Conservation (phyloP, 768 basidiomycete genomes). For the Tricholoma hemisulphureum region DNA sequence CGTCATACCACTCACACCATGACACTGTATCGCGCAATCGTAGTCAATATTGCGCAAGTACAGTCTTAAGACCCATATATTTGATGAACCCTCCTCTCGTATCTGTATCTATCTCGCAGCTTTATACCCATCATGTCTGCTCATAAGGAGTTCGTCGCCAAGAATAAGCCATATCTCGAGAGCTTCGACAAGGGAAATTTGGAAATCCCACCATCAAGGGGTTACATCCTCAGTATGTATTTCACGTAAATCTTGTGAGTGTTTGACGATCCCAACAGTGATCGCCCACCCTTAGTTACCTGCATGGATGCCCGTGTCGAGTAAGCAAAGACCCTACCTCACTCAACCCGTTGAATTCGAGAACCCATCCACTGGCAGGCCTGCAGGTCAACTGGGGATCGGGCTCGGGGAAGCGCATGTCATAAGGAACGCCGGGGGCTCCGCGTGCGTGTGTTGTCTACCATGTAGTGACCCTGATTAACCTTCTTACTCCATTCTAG, state of each 20-base stretch:
- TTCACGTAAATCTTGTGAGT: neutral
- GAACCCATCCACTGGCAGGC: slow-evolving; percentile 43
- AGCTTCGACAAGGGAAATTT: slow-evolving; percentile 43
- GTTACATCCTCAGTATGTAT: slow-evolving; percentile 29
- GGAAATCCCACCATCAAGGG: slow-evolving; percentile 35
- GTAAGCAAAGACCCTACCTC: slow-evolving; percentile 30
- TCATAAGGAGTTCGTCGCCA: slow-evolving; percentile 33
- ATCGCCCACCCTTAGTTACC: slow-evolving; percentile 40
- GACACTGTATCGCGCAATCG: no score
- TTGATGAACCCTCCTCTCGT: neutral
- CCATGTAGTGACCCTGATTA: neutral
- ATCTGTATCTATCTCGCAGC: neutral
- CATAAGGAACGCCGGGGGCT: slow-evolving; percentile 72
- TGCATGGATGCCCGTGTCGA: slow-evolving; percentile 78
- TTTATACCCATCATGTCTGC: slow-evolving; percentile 21
- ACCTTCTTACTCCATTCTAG: slow-evolving; percentile 27
- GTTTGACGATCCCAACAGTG: neutral
- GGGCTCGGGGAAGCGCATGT: slow-evolving; percentile 69
- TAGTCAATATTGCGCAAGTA: no score
- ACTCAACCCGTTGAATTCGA: no score
- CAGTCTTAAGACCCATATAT: no score
- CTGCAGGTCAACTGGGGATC: slow-evolving; percentile 57
- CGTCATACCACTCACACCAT: no score
- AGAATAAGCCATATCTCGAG: slow-evolving; percentile 47
- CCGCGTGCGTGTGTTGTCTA: slow-evolving; percentile 41